A percentile compares a stretch with the other conserved stretches of the same genome.
These are phyloP conservation scores for Carex kokanica DNA, from an alignment of 176 grass and related monocot genomes.

Conservation along the genomic window DNA sequence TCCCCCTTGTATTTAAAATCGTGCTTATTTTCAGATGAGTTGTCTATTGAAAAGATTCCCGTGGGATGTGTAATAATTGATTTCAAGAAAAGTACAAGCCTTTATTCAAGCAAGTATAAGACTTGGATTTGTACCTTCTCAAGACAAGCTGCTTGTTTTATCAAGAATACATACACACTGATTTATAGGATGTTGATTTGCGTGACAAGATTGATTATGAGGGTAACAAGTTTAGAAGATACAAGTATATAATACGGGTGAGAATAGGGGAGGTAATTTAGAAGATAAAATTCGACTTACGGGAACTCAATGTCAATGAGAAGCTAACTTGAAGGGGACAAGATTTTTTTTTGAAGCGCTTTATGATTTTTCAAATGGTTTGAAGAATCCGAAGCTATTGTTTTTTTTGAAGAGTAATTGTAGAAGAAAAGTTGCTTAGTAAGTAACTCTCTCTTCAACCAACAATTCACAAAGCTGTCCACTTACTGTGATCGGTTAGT, in stretches of 20 bases:
- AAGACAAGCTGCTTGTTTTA: slow-evolving; percentile 23
- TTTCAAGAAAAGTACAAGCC: slow-evolving; percentile 17
- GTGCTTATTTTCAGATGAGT: slow-evolving; percentile 34
- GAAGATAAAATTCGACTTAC: not conserved
- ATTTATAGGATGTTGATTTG: slow-evolving; percentile 17
- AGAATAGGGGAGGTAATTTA: not conserved
- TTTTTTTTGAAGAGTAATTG: slow-evolving; percentile 56
- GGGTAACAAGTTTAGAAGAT: slow-evolving; percentile 22
- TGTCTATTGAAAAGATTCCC: slow-evolving; percentile 50
- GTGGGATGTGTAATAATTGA: slow-evolving; percentile 28
- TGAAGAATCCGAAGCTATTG: slow-evolving; percentile 57
- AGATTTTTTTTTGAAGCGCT: slow-evolving; percentile 55
- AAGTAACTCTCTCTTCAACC: slow-evolving; percentile 6
- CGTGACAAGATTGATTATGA: slow-evolving; percentile 19
- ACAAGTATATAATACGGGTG: slow-evolving; percentile 7
- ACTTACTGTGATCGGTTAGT: not conserved
- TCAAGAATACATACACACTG: not conserved
- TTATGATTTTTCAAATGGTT: slow-evolving; percentile 46
- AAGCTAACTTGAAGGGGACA: slow-evolving; percentile 64
- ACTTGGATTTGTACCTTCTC: slow-evolving; percentile 48
- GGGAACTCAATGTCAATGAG: slow-evolving; percentile 46
- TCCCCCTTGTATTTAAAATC: not conserved
- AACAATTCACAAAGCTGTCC: not conserved
- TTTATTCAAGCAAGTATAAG: slow-evolving; percentile 66
- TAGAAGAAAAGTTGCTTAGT: slow-evolving; percentile 40